A percentile compares a stretch with the other conserved stretches of the same genome.
Evolutionary conservation across 805 yeast genomes (phyloP).

Genomic region (Suhomyces kilbournensis): DNA sequence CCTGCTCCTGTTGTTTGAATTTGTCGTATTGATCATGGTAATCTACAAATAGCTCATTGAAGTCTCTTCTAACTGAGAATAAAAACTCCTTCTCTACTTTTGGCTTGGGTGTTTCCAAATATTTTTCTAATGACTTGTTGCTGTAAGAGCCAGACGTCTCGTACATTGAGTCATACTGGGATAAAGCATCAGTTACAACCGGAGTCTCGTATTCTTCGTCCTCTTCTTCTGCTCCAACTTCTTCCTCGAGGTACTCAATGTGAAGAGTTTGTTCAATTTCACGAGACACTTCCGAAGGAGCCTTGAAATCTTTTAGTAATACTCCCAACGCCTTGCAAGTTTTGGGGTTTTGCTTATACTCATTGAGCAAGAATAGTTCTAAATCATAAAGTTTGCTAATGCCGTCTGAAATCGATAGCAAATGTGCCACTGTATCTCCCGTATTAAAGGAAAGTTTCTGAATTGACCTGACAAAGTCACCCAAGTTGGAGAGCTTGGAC

Average conservation of each 20-base stretch:
- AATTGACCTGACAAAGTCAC: constrained; percentile 59
- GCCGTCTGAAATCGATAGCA: constrained; percentile 32
- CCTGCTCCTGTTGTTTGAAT: constrained; percentile 24
- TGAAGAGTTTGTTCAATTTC: constrained; percentile 38
- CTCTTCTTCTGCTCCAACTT: background rate
- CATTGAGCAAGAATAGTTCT: constrained; percentile 17
- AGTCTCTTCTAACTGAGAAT: constrained; percentile 36
- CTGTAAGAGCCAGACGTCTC: constrained; percentile 15
- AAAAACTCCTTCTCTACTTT: constrained; percentile 7
- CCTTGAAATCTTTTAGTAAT: constrained; percentile 25
- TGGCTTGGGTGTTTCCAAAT: constrained; percentile 13
- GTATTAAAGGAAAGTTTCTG: constrained; percentile 45
- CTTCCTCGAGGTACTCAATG: constrained; percentile 10
- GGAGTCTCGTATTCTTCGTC: constrained; percentile 2
- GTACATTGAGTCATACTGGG: constrained; percentile 1
- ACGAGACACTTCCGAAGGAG: constrained; percentile 41
- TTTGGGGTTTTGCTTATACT: constrained; percentile 18
- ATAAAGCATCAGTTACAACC: background rate
- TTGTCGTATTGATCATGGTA: constrained; percentile 33
- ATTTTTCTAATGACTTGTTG: constrained; percentile 19
- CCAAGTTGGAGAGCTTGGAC: constrained; percentile 40
- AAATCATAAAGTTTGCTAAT: constrained; percentile 20
- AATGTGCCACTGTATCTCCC: constrained; percentile 31
- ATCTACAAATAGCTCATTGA: constrained; percentile 24
- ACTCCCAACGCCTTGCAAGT: constrained; percentile 18